phyloP scores from a whole-genome alignment of 257 asterid species.

The Solanum habrochaites region DNA sequence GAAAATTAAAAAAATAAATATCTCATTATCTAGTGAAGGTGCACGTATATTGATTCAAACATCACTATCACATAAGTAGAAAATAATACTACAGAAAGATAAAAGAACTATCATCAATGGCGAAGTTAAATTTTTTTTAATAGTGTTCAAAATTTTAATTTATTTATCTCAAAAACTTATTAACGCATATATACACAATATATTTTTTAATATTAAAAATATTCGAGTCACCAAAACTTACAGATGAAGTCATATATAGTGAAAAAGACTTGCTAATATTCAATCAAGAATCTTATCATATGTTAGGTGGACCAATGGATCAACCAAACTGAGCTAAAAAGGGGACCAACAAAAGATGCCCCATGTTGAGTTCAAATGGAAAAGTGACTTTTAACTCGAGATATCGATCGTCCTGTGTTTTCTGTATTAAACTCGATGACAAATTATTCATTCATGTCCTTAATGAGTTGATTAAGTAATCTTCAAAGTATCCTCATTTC shows the following conservation, averaged over 20 bases:
- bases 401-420: not conserved
- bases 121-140: too few species aligned
- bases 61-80: too few species aligned
- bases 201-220: too few species aligned
- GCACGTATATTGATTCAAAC: too few species aligned
- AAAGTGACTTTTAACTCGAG: not conserved
- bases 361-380: not conserved
- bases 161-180: too few species aligned
- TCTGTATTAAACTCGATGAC: too few species aligned
- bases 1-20: too few species aligned
- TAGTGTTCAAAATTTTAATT: too few species aligned
- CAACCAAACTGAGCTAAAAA: not conserved
- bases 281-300: not conserved
- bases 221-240: not conserved
- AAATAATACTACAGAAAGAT: not conserved
- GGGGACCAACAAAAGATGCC: not conserved
- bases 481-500: not conserved
- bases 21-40: accelerated
- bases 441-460: not conserved
- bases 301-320: not conserved
- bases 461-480: too few species aligned
- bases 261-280: not conserved
- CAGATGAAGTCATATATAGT: not conserved
- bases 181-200: too few species aligned
- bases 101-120: not conserved